A percentile compares a stretch with the other conserved stretches of the same genome.
These are phyloP conservation scores for Termitomyces sp. DNA, from an alignment of 768 basidiomycete species.

Conservation along the genomic window DNA sequence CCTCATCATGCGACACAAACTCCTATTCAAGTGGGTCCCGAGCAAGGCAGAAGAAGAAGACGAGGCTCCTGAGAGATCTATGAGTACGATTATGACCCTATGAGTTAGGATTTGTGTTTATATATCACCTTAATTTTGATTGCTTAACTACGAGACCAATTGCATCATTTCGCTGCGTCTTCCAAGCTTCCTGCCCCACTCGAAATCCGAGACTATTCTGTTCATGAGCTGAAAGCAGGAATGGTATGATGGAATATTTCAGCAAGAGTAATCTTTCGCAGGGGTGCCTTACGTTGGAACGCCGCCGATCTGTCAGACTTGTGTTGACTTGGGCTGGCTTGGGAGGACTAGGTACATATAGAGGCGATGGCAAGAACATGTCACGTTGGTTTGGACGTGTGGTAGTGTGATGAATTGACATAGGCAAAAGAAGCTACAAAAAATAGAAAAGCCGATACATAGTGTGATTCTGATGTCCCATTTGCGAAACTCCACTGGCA, in stretches of 20 bases:
- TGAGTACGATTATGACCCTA: constrained; percentile 3
- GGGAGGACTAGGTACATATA: background rate
- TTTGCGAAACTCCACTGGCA: background rate
- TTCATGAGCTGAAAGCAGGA: background rate
- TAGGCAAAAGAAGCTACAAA: background rate
- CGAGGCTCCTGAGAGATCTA: background rate
- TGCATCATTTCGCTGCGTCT: background rate
- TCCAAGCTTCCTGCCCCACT: constrained; percentile 5
- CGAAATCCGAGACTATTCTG: constrained; percentile 6
- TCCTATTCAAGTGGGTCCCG: background rate
- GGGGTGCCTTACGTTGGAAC: background rate
- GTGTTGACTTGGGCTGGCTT: too few relatives aligned
- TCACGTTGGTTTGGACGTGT: background rate
- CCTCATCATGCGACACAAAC: background rate
- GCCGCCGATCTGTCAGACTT: constrained; percentile 4
- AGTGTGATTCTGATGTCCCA: background rate
- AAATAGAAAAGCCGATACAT: background rate
- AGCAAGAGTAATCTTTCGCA: background rate
- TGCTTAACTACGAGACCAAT: background rate
- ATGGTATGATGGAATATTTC: background rate
- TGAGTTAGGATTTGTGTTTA: background rate
- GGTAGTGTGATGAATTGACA: too few relatives aligned
- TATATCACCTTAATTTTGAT: background rate
- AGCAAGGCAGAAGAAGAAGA: background rate
- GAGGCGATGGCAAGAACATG: background rate